Conservation (phyloP, 2,329 filamentous ascomycete species). For the Hymenoscyphus scutula region DNA sequence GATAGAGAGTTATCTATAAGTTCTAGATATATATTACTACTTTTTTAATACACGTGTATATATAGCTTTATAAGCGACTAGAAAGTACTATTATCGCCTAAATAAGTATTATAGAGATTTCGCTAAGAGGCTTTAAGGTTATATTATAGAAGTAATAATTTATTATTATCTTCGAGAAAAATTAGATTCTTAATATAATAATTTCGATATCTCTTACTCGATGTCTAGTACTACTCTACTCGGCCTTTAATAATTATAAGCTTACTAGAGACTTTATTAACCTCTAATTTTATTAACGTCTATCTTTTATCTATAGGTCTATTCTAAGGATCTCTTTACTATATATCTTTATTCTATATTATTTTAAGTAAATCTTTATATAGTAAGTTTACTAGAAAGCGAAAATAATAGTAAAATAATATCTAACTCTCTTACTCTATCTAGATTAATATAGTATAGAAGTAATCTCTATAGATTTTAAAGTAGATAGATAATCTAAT, state of each 20-base stretch:
- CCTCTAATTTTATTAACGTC: slow-evolving; percentile 62
- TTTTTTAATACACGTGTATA: slow-evolving; percentile 53
- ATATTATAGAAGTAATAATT: slow-evolving; percentile 20
- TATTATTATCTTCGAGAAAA: slow-evolving; percentile 36
- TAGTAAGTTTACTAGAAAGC: slow-evolving; percentile 55
- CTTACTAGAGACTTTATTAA: slow-evolving; percentile 56
- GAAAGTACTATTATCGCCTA: slow-evolving; percentile 44
- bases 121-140: slow-evolving; percentile 38
- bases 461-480: slow-evolving; percentile 61
- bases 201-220: slow-evolving; percentile 58
- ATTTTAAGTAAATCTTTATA: slow-evolving; percentile 40
- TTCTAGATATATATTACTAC: slow-evolving; percentile 56
- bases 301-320: slow-evolving; percentile 73
- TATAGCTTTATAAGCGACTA: slow-evolving; percentile 54
- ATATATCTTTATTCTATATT: slow-evolving; percentile 50
- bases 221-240: slow-evolving; percentile 61
- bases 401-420: slow-evolving; percentile 66
- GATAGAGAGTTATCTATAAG: slow-evolving; percentile 51
- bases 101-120: slow-evolving; percentile 47
- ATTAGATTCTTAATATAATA: slow-evolving; percentile 61
- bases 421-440: slow-evolving; percentile 65
- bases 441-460: slow-evolving; percentile 70
- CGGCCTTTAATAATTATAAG: slow-evolving; percentile 65
- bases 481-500: slow-evolving; percentile 69
- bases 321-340: slow-evolving; percentile 67